Evolutionary conservation across 2,329 filamentous ascomycete species (phyloP).

Genomic region (Aspergillus alliaceus): DNA sequence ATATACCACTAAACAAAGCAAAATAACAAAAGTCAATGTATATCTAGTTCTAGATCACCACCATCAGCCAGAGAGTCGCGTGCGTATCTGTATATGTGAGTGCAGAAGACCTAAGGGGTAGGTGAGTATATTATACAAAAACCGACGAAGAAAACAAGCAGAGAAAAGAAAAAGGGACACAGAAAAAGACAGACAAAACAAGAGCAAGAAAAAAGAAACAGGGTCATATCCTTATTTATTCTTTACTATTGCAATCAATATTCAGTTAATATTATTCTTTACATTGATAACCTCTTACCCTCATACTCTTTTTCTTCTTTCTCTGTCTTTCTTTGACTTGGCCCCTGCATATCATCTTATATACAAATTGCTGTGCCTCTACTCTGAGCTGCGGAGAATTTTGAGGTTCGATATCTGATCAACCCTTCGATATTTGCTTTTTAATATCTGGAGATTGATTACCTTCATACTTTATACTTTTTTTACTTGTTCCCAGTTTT

Average conservation of each 20-base stretch:
- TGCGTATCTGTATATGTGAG: not conserved
- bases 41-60: slow-evolving; percentile 34
- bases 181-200: not conserved
- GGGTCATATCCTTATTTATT: not conserved
- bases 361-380: slow-evolving; percentile 3
- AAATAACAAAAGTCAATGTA: slow-evolving; percentile 12
- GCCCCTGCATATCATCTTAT: not conserved
- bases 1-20: not conserved
- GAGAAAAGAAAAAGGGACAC: not conserved
- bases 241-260: not conserved
- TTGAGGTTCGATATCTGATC: not conserved
- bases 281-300: not conserved
- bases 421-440: slow-evolving; percentile 14
- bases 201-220: not conserved
- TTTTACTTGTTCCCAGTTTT: slow-evolving; percentile 18
- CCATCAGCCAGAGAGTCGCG: not conserved
- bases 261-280: not conserved
- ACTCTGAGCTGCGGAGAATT: slow-evolving; percentile 4
- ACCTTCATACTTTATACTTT: slow-evolving; percentile 11
- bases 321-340: not conserved
- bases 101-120: not conserved
- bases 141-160: not conserved
- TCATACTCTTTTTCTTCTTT: not conserved
- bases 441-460: slow-evolving; percentile 10
- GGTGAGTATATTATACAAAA: not conserved